These are phyloP conservation scores for Albatrellus sp. DNA, from an alignment of 1,284 basidiomycete genomes.

Conservation along the genomic window DNA sequence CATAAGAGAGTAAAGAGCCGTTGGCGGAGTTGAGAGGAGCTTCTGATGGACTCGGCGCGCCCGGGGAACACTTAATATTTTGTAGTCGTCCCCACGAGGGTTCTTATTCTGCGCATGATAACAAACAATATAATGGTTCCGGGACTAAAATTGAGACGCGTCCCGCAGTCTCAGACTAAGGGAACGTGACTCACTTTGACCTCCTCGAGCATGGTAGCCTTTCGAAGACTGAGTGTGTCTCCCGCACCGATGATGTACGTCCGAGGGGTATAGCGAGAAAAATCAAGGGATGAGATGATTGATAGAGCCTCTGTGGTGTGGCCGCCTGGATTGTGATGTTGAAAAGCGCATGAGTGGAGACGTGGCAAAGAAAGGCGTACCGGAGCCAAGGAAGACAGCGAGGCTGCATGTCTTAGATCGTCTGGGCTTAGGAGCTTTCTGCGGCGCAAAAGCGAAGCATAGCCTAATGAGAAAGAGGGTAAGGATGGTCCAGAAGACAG, in stretches of 20 bases:
- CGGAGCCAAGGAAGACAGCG: conserved; percentile 55
- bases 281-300: conserved; percentile 69
- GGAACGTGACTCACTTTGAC: conserved; percentile 17
- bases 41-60: conserved; percentile 79
- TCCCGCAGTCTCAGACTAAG: conserved; percentile 13
- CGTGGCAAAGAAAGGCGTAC: conserved; percentile 19
- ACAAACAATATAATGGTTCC: neutral
- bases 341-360: conserved; percentile 2
- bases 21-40: conserved; percentile 52
- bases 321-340: conserved; percentile 53
- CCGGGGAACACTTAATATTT: conserved; percentile 63
- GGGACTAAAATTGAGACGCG: conserved; percentile 3
- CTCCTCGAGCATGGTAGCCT: conserved; percentile 58
- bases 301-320: conserved; percentile 86
- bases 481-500: conserved; percentile 2
- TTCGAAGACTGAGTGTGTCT: conserved; percentile 67
- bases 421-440: conserved; percentile 5
- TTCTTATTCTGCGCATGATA: conserved; percentile 9
- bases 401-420: conserved; percentile 27
- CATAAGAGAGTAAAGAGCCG: conserved; percentile 49
- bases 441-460: conserved; percentile 10
- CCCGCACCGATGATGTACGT: conserved; percentile 79
- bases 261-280: conserved; percentile 62
- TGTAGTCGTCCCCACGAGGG: conserved; percentile 21
- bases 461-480: conserved; percentile 14